These are phyloP conservation scores for Baudoinia panamericana DNA, from an alignment of 495 filamentous ascomycete genomes.

Conservation along the genomic window DNA sequence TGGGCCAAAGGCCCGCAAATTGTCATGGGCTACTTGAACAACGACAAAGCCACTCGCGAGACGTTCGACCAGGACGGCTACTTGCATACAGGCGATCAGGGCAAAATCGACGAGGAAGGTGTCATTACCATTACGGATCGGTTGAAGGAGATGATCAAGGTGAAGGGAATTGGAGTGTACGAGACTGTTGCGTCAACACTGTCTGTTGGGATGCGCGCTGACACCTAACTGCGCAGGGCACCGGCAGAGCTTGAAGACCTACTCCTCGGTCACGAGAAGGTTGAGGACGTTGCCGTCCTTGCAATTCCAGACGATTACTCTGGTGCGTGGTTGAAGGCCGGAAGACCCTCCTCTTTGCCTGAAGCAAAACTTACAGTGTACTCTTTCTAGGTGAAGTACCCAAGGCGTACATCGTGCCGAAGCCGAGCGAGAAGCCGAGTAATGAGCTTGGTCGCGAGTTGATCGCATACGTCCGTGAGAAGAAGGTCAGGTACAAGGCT, in stretches of 20 bases:
- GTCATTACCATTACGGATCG: conserved; percentile 61
- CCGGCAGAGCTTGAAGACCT: conserved; percentile 58
- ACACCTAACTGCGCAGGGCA: neutral
- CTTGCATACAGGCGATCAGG: conserved; percentile 58
- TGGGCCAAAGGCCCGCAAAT: conserved; percentile 42
- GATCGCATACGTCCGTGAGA: conserved; percentile 44
- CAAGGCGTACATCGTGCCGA: conserved; percentile 49
- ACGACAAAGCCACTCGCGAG: conserved; percentile 42
- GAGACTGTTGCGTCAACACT: neutral
- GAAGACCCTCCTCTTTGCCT: no score
- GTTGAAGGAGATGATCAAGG: conserved; percentile 66
- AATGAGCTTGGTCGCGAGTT: conserved; percentile 32
- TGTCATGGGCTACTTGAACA: conserved; percentile 46
- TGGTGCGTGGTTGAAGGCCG: no score
- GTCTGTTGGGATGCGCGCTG: neutral
- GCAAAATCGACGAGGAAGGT: conserved; percentile 40
- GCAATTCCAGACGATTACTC: conserved; percentile 45
- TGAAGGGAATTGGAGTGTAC: conserved; percentile 50
- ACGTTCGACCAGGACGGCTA: conserved; percentile 49
- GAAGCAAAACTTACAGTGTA: no score
- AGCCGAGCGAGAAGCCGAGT: conserved; percentile 25
- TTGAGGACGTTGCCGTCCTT: conserved; percentile 49
- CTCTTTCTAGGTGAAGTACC: no score
- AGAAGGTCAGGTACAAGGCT: conserved; percentile 54
- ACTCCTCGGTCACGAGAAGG: conserved; percentile 41